These are phyloP conservation scores for Leccinum cinnamomeum DNA, from an alignment of 1,284 basidiomycete genomes.

Conservation along the genomic window DNA sequence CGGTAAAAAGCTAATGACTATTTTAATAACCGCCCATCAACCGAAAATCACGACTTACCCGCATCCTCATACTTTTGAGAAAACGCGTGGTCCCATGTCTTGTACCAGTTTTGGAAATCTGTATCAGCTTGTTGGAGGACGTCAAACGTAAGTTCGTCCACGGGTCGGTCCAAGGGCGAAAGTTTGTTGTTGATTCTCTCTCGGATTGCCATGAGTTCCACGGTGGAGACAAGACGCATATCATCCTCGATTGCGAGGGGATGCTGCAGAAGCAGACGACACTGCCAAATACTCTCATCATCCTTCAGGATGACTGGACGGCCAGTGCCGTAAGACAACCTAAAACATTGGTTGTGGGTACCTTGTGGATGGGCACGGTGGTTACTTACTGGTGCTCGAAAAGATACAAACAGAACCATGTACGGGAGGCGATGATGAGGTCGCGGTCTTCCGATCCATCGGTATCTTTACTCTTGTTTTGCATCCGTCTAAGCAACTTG, in stretches of 20 bases:
- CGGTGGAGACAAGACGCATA: conserved; percentile 91
- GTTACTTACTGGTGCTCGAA: conserved; percentile 85
- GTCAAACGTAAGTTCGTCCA: conserved; percentile 65
- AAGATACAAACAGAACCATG: conserved; percentile 89
- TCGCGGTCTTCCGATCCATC: conserved; percentile 69
- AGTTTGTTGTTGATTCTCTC: conserved; percentile 73
- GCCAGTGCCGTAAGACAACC: conserved; percentile 90
- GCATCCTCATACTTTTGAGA: conserved; percentile 81
- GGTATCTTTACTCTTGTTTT: conserved; percentile 58
- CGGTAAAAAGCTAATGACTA: conserved; percentile 67
- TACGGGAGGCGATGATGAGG: conserved; percentile 77
- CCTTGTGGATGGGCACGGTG: not conserved
- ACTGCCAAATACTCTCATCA: conserved; percentile 85
- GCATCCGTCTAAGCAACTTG: conserved; percentile 72
- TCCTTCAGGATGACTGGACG: conserved; percentile 89
- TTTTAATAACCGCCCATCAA: conserved; percentile 1
- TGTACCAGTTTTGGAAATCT: conserved; percentile 73
- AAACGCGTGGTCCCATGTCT: conserved; percentile 75
- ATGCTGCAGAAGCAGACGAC: conserved; percentile 80
- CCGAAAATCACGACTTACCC: conserved; percentile 42
- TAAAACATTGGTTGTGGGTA: conserved; percentile 28
- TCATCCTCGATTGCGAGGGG: conserved; percentile 90
- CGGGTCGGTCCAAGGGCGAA: conserved; percentile 64
- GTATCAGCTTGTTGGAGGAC: conserved; percentile 62
- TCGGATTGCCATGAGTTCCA: conserved; percentile 81